Percentiles rank a stretch among this genome's conserved stretches.
Conservation (phyloP, 2,329 filamentous ascomycete species). For the Blumeria graminis region DNA sequence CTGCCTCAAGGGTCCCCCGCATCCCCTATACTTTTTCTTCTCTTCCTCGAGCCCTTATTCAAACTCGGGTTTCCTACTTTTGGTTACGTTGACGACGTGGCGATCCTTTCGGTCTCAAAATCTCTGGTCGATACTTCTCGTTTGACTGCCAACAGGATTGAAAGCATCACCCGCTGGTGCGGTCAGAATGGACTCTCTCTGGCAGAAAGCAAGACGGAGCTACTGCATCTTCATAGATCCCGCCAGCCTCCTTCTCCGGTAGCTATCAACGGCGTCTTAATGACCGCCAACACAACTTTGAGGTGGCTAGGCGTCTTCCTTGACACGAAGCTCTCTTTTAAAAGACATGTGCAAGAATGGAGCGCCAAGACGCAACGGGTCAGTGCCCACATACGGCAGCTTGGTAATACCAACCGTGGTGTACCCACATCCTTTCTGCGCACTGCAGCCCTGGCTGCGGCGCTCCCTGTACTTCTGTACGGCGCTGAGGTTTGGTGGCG, state of each 20-base stretch:
- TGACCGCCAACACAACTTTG: too few species aligned
- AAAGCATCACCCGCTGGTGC: neutral
- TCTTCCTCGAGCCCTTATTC: neutral
- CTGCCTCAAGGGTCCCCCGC: neutral
- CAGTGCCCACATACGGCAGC: neutral
- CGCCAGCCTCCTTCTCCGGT: neutral
- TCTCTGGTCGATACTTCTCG: neutral
- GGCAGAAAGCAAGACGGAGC: neutral
- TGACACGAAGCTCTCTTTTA: neutral
- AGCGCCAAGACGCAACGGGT: neutral
- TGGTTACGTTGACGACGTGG: neutral
- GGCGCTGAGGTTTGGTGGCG: neutral
- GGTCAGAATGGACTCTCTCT: neutral
- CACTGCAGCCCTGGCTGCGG: too few species aligned
- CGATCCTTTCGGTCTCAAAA: neutral
- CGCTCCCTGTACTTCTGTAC: too few species aligned
- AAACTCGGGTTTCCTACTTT: neutral
- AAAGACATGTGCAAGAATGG: neutral
- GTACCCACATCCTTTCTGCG: neutral
- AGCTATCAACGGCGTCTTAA: neutral
- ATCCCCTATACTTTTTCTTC: neutral
- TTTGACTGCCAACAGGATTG: neutral
- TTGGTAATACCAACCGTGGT: neutral
- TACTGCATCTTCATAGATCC: neutral
- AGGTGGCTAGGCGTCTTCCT: neutral